A percentile compares a stretch with the other conserved stretches of the same genome.
Evolutionary conservation across 1,284 basidiomycete genomes (phyloP).

Genomic region (Xanthoconium separans): DNA sequence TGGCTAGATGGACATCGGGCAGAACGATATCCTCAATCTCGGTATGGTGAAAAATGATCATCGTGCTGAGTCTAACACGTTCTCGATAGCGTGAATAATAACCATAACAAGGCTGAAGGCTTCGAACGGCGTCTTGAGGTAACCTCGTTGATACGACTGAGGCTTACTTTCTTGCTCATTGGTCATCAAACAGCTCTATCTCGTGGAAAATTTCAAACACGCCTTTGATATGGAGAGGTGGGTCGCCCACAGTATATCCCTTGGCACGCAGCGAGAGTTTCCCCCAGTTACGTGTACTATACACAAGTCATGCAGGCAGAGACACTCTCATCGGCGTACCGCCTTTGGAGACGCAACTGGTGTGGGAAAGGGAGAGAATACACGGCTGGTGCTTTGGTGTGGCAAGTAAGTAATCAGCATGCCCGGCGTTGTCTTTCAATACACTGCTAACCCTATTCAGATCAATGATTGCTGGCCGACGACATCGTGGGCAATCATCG

Average conservation of each 20-base stretch:
- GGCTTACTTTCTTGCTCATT: slow-evolving; percentile 4
- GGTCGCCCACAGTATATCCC: slow-evolving; percentile 1
- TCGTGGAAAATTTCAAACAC: slow-evolving; percentile 89
- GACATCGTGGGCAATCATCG: slow-evolving; percentile 77
- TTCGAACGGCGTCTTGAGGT: slow-evolving; percentile 87
- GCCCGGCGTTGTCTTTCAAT: not conserved
- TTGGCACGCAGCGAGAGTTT: slow-evolving; percentile 4
- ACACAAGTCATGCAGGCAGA: slow-evolving; percentile 87
- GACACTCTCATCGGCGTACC: slow-evolving; percentile 70
- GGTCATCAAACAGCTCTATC: slow-evolving; percentile 56
- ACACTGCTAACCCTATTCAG: slow-evolving; percentile 33
- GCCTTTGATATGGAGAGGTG: slow-evolving; percentile 84
- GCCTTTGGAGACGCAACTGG: slow-evolving; percentile 79
- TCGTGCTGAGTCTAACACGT: slow-evolving; percentile 1
- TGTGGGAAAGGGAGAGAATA: slow-evolving; percentile 67
- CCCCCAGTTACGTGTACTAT: slow-evolving; percentile 68
- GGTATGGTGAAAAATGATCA: slow-evolving; percentile 45
- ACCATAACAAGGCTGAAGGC: slow-evolving; percentile 89
- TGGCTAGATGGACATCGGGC: slow-evolving; percentile 72
- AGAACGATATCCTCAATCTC: slow-evolving; percentile 86
- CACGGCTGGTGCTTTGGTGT: slow-evolving; percentile 76
- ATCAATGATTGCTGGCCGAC: slow-evolving; percentile 84
- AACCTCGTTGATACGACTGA: slow-evolving; percentile 7
- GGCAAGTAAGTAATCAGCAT: slow-evolving; percentile 55
- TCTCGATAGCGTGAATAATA: slow-evolving; percentile 57